Evolutionary conservation across 2,329 filamentous ascomycete genomes (phyloP).

Genomic region (Arthroderma sp.): DNA sequence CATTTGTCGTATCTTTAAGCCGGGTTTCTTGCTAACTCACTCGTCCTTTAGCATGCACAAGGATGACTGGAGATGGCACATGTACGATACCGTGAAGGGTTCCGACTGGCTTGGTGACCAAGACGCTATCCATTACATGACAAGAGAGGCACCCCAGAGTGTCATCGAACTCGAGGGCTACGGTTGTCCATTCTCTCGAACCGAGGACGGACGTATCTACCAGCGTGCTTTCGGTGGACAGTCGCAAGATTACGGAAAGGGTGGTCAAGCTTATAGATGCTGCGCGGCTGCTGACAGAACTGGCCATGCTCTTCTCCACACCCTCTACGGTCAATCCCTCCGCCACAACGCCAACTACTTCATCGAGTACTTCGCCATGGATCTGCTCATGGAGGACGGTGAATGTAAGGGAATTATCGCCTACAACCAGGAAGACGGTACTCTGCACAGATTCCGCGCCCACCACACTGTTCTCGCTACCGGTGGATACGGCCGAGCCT

Average conservation of each 20-base stretch:
- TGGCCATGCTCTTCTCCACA: constrained; percentile 94
- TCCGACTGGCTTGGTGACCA: constrained; percentile 49
- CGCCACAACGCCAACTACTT: constrained; percentile 99
- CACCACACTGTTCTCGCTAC: constrained; percentile 96
- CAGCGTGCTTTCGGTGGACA: constrained; percentile 91
- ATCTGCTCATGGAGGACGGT: constrained; percentile 94
- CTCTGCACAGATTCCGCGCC: constrained; percentile 88
- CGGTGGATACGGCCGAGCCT: constrained; percentile 92
- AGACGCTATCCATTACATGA: constrained; percentile 51
- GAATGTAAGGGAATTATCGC: constrained; percentile 93
- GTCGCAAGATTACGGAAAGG: constrained; percentile 88
- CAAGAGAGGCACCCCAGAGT: constrained; percentile 41
- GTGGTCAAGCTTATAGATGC: constrained; percentile 94
- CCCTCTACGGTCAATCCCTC: constrained; percentile 92
- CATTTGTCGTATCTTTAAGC: neutral
- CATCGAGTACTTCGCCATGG: constrained; percentile 96
- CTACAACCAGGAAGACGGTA: constrained; percentile 98
- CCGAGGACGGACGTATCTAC: constrained; percentile 22
- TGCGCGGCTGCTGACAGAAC: constrained; percentile 94
- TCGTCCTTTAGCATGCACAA: constrained; percentile 37
- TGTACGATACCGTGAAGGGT: constrained; percentile 50
- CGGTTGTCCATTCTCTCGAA: constrained; percentile 41
- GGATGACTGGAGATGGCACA: constrained; percentile 49
- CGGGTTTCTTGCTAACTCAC: constrained; percentile 8
- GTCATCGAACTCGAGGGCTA: constrained; percentile 47